Evolutionary conservation across 148 eudicot species (phyloP).

Genomic region (Rhododendron williamsianum): DNA sequence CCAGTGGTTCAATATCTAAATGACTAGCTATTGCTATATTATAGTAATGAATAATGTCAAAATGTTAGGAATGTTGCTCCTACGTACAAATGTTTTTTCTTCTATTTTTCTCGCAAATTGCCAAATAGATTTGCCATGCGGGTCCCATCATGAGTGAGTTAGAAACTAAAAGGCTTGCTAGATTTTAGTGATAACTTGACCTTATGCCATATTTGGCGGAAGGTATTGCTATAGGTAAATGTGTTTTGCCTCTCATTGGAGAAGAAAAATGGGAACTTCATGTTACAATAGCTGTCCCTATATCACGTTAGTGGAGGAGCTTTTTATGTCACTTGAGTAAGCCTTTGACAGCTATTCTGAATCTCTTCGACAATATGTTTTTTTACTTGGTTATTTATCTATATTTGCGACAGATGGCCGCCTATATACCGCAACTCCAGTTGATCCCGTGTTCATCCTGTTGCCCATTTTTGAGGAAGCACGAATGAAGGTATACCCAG

Average conservation of each 20-base stretch:
- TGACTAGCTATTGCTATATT: no score
- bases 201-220: background rate
- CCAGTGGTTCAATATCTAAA: no score
- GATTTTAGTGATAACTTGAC: background rate
- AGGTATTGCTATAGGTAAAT: background rate
- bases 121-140: background rate
- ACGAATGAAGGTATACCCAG: constrained; percentile 70
- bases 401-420: constrained; percentile 56
- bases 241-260: background rate
- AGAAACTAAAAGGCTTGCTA: background rate
- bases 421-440: constrained; percentile 77
- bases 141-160: background rate
- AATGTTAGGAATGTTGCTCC: background rate
- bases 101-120: background rate
- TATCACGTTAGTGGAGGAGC: background rate
- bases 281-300: background rate
- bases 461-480: constrained; percentile 91
- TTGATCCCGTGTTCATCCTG: constrained; percentile 89
- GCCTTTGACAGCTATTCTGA: background rate
- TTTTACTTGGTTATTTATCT: background rate
- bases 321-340: background rate
- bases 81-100: no score
- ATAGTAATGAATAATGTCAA: no score
- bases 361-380: background rate
- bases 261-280: background rate